These are phyloP conservation scores for Aspergillus homomorphus DNA, from an alignment of 495 filamentous ascomycete genomes.

Conservation along the genomic window DNA sequence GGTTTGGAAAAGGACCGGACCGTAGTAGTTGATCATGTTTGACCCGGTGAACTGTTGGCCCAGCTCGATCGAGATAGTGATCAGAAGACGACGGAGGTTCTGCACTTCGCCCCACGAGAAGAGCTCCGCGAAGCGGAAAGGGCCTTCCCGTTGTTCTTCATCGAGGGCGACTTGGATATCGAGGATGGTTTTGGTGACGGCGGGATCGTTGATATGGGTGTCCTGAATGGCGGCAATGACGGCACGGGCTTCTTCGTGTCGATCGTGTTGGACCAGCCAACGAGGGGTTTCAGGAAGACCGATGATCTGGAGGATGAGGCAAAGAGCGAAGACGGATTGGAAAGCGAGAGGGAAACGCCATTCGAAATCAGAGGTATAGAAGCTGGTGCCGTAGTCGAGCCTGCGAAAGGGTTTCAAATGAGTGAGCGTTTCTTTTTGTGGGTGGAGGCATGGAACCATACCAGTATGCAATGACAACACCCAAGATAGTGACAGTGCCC, in stretches of 20 bases:
- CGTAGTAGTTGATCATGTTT: slow-evolving; percentile 54
- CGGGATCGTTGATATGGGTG: slow-evolving; percentile 13
- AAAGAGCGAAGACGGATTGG: slow-evolving; percentile 56
- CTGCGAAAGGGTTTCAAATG: slow-evolving; percentile 30
- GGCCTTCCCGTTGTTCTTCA: slow-evolving; percentile 34
- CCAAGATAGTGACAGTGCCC: slow-evolving; percentile 40
- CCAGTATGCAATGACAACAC: slow-evolving; percentile 45
- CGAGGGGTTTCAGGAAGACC: slow-evolving; percentile 63
- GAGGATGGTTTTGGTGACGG: slow-evolving; percentile 18
- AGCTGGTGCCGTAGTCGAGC: slow-evolving; percentile 58
- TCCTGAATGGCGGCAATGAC: slow-evolving; percentile 23
- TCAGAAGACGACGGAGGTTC: slow-evolving; percentile 39
- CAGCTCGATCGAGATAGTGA: slow-evolving; percentile 34
- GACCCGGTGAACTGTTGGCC: slow-evolving; percentile 45
- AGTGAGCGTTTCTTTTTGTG: background rate
- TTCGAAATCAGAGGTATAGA: slow-evolving; percentile 42
- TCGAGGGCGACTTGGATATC: slow-evolving; percentile 39
- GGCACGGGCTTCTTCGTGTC: slow-evolving; percentile 46
- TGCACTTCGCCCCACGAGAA: slow-evolving; percentile 35
- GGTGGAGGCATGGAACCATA: background rate
- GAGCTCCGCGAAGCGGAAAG: slow-evolving; percentile 39
- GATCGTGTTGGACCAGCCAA: slow-evolving; percentile 51
- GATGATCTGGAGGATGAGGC: slow-evolving; percentile 53
- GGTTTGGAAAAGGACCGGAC: slow-evolving; percentile 45
- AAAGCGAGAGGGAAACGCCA: slow-evolving; percentile 60